Evolutionary conservation across 2,329 filamentous ascomycete species (phyloP), one percentile per base, ranked within the genome.

Genomic region (Sporothrix protearum): DNA sequence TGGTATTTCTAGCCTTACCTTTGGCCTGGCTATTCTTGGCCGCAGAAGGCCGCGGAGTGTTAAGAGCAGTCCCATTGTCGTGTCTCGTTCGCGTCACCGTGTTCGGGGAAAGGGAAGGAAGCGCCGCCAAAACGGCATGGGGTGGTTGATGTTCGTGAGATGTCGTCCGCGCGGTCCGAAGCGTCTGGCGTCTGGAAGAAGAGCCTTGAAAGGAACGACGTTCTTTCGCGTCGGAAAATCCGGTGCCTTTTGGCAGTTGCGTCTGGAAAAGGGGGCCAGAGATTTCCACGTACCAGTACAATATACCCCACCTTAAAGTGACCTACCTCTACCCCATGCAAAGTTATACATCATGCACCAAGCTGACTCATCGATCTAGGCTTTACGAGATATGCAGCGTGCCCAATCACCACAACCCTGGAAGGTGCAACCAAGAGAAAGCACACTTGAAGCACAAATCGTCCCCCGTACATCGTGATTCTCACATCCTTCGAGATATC

Each of bases 1-100:
- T 36, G 8, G 33, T 8, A 53, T 14, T 53, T 28, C 10, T 42
- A 8, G 25, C 3, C 42, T 45, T 30, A 64, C 70, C 57, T 68
- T 70, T 51, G 71, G 51, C 59, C 73, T 66, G 25, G 72, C 73
- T 77, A 79, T 69, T 74, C 77, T 74, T 25, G 78, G 72, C 67
- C 75, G 72, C 70, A 74, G 22, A 10, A 59, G 55, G 42, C 53
- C 53, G 39, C 63, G 66, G n/a, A 74, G 36, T 16, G 39, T 55
- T 6, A 61, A 64, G 25, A 70, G 19, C 25, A 73, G 36, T 19
- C 72, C 61, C 73, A 74, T 74, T 10, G 25, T 69, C 19, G 30
- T 25, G n/a, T 47, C 19, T 25, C 8, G 33, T 68, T 12, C 25
- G 47, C 47, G 53, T 63, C 51, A 45, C 53, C 28, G 42, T 61